Evolutionary conservation across 2,329 filamentous ascomycete genomes (phyloP), one percentile per base, ranked within the genome.

Genomic region (Pseudogymnoascus sp.): DNA sequence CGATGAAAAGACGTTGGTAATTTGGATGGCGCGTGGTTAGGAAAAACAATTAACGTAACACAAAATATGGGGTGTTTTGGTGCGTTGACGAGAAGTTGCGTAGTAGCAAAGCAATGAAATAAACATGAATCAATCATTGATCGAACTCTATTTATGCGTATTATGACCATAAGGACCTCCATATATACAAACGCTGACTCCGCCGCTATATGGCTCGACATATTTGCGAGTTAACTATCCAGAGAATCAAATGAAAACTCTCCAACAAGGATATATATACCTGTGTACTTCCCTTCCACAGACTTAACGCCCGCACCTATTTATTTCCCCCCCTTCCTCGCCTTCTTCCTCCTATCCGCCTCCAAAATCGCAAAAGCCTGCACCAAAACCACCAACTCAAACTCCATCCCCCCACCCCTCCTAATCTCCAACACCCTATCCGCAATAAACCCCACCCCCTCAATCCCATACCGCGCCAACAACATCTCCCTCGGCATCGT

Each of bases 1-100:
- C 34, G 29, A 39, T 4, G n/a, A 31, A 14, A 42, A 40, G 18
- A 42, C 18, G 59, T 18, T 61, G 21, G 59, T 39, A 61, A 61
- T 61, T 39, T 61, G 59, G 34, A 61, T 39, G 39, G 39, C 59
- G 59, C 34, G 34, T 39, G 36, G 34, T 61, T 26, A 61, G 21
- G 59, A 61, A 39, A 61, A 61, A 26, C 4, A 60, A 16, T 26
- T 39, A 40, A 61, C 51, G 51, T 57, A 57, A 57, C 11, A 34
- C 29, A 57, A 34, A 57, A 34, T 57, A 57, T 57, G 51, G 51
- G 51, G 51, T 34, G 16, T 57, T 57, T 61, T 61, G 59, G 59
- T n/a, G 18, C 59, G 39, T 39, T 61, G 36, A 39, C 21, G 36
- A 61, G 34, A 12, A 61, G 59, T 61, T 61, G 18, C 59, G 39